A percentile compares a stretch with the other conserved stretches of the same genome.
These are phyloP conservation scores for Rasamsonia emersonii DNA, from an alignment of 2,329 filamentous ascomycete genomes.

Conservation along the genomic window DNA sequence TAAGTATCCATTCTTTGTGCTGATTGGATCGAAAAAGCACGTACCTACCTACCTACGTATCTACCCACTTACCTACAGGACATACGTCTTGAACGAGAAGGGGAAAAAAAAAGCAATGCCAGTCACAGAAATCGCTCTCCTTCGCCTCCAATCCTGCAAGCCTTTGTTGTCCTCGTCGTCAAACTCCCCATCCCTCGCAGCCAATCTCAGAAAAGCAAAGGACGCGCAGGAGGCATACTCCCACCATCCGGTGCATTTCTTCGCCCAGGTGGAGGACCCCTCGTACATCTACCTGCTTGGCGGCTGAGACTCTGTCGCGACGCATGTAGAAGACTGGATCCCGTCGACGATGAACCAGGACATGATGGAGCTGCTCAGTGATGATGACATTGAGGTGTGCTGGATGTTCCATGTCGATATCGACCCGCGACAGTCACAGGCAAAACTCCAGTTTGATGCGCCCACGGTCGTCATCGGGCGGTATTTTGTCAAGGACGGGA, in stretches of 20 bases:
- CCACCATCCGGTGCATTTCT: conserved; percentile 27
- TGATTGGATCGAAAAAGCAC: no score
- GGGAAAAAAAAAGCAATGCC: conserved; percentile 4
- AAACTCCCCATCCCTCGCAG: conserved; percentile 13
- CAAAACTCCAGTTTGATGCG: conserved; percentile 19
- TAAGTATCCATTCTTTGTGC: no score
- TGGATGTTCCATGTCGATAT: conserved; percentile 38
- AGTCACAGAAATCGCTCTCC: conserved; percentile 39
- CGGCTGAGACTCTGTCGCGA: conserved; percentile 35
- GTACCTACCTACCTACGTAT: no score
- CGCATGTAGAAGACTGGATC: conserved; percentile 37
- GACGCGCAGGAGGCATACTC: conserved; percentile 30
- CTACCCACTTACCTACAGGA: no score
- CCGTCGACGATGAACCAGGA: conserved; percentile 34
- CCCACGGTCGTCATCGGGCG: conserved; percentile 25
- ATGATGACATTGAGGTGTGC: conserved; percentile 30
- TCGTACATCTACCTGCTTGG: conserved; percentile 37
- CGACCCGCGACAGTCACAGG: conserved; percentile 16
- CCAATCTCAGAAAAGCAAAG: conserved; percentile 29
- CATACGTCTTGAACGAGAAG: conserved; percentile 11
- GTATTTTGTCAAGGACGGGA: conserved; percentile 19
- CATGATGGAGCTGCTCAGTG: conserved; percentile 27
- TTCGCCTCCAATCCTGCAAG: conserved; percentile 23
- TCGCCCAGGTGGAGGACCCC: conserved; percentile 38
- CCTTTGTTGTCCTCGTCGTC: conserved; percentile 13